phyloP scores from a whole-genome alignment of 2,329 filamentous ascomycete species.

The Lecanicillium sp. region DNA sequence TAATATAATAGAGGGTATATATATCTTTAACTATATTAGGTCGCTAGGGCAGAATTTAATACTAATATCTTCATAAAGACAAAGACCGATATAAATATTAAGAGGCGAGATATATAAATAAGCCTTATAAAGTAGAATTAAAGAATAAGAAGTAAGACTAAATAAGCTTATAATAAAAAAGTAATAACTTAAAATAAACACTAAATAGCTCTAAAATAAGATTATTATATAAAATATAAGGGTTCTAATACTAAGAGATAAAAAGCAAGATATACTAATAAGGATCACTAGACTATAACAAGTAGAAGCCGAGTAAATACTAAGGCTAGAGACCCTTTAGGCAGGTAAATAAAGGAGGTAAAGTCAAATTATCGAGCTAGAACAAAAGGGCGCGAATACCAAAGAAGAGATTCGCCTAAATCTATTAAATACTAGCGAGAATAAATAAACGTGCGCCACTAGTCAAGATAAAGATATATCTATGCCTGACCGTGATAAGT shows the following conservation, averaged over 20 bases:
- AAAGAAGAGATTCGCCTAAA: neutral
- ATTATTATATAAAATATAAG: neutral
- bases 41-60: neutral
- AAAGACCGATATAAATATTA: neutral
- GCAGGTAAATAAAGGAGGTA: neutral
- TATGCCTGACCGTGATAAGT: neutral
- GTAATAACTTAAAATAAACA: neutral
- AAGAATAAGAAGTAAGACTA: conserved; percentile 1
- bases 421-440: neutral
- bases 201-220: neutral
- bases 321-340: neutral
- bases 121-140: neutral
- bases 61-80: neutral
- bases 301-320: neutral
- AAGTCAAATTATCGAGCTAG: neutral
- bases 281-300: neutral
- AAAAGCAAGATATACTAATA: neutral
- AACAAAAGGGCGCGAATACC: neutral
- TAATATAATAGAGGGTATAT: neutral
- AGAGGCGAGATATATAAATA: neutral
- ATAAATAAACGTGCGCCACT: neutral
- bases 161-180: neutral
- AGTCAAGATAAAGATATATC: neutral
- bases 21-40: neutral
- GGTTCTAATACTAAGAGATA: neutral